phyloP scores from a whole-genome alignment of 129 eudicot genomes.

The Flaveria bidentis region DNA sequence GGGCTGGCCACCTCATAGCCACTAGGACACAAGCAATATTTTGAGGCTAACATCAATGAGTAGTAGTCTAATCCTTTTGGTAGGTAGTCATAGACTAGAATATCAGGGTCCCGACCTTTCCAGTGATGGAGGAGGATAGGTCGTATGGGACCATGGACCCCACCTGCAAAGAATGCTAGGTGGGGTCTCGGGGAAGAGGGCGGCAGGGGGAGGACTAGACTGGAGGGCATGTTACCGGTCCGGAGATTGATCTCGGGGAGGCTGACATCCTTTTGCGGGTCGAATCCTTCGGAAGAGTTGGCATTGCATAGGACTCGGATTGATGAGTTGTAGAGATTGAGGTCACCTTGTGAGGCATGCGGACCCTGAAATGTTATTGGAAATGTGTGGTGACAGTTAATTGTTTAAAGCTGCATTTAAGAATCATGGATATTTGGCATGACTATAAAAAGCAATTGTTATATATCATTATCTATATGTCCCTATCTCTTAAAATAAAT shows the following conservation, averaged over 20 bases:
- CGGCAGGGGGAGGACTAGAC: constrained; percentile 51
- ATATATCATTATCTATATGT: background rate
- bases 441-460: constrained; percentile 10
- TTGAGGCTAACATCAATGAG: constrained; percentile 59
- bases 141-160: constrained; percentile 83
- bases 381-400: background rate
- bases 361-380: constrained; percentile 65
- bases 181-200: constrained; percentile 45
- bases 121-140: constrained; percentile 75
- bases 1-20: constrained; percentile 98
- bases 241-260: constrained; percentile 78
- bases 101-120: constrained; percentile 56
- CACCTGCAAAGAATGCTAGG: constrained; percentile 93
- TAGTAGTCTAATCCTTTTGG: constrained; percentile 63
- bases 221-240: constrained; percentile 47
- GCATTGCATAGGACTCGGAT: constrained; percentile 94
- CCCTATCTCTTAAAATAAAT: background rate
- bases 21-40: constrained; percentile 87
- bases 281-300: constrained; percentile 90
- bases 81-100: constrained; percentile 73
- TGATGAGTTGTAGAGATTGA: constrained; percentile 66
- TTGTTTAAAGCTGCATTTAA: background rate
- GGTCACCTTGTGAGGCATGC: constrained; percentile 62
- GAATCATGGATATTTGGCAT: constrained; percentile 25
- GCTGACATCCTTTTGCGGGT: constrained; percentile 84